These are phyloP conservation scores for Rhizophagus clarus DNA, from an alignment of 192 early-diverging fungal genomes.

Conservation along the genomic window DNA sequence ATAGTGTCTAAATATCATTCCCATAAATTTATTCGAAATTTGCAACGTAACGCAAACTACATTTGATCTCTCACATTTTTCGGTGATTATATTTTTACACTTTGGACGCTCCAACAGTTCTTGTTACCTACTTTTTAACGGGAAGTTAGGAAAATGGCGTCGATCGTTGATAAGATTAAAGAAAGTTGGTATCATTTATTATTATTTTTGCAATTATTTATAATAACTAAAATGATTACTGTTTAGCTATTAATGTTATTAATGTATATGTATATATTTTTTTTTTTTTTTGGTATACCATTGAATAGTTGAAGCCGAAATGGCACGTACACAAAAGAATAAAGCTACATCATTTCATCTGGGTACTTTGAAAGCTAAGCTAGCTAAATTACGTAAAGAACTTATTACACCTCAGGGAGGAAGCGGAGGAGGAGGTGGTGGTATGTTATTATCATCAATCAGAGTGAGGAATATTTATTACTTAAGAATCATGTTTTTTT, in stretches of 20 bases:
- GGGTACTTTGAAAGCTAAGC: constrained; percentile 93
- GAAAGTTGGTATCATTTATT: neutral
- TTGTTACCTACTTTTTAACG: too few species aligned
- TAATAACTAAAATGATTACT: too few species aligned
- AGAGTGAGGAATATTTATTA: constrained; percentile 12
- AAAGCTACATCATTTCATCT: constrained; percentile 95
- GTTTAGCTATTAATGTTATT: neutral
- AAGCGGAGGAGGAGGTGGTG: constrained; percentile 86
- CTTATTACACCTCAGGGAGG: constrained; percentile 83
- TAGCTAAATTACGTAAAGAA: constrained; percentile 95
- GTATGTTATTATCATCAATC: constrained; percentile 37
- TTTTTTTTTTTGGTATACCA: neutral
- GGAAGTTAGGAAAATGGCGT: neutral
- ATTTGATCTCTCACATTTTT: too few species aligned
- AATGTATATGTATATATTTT: too few species aligned
- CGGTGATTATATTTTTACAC: too few species aligned
- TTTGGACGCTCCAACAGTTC: too few species aligned
- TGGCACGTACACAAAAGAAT: constrained; percentile 80
- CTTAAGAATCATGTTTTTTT: neutral
- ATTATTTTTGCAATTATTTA: neutral
- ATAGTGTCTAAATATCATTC: too few species aligned
- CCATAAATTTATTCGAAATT: too few species aligned
- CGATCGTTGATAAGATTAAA: constrained; percentile 5
- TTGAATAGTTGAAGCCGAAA: constrained; percentile 47
- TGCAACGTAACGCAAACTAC: too few species aligned